Evolutionary conservation across 2,329 filamentous ascomycete species (phyloP).

Genomic region (Ophiocordyceps australis): DNA sequence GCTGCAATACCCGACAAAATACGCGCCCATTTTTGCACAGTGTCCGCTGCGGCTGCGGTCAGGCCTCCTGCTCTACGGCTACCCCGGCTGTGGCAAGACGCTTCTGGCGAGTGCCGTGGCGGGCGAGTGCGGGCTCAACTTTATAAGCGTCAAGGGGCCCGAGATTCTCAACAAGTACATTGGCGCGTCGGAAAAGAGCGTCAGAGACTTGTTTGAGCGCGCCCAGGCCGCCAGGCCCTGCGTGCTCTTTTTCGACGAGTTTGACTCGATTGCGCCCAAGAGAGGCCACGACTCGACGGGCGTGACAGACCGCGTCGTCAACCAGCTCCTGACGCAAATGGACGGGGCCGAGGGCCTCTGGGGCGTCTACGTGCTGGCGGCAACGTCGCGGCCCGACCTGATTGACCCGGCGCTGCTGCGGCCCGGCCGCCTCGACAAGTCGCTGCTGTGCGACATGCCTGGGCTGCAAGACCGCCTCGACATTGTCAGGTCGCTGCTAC

Average conservation of each 20-base stretch:
- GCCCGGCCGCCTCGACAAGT: constrained; percentile 87
- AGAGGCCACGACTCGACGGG: constrained; percentile 92
- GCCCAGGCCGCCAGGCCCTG: constrained; percentile 83
- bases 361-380: constrained; percentile 90
- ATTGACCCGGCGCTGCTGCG: constrained; percentile 88
- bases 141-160: constrained; percentile 94
- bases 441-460: constrained; percentile 79
- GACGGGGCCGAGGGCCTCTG: constrained; percentile 90
- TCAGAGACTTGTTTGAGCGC: constrained; percentile 86
- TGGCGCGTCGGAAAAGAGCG: constrained; percentile 88
- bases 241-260: constrained; percentile 96
- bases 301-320: constrained; percentile 96
- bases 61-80: constrained; percentile 83
- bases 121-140: constrained; percentile 92
- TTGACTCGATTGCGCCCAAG: constrained; percentile 94
- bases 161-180: constrained; percentile 99
- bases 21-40: constrained; percentile 91
- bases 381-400: constrained; percentile 80
- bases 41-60: constrained; percentile 90
- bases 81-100: constrained; percentile 91
- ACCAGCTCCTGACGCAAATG: constrained; percentile 97
- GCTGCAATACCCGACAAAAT: constrained; percentile 90
- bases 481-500: constrained; percentile 70
- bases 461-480: constrained; percentile 64
- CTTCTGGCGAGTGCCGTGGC: constrained; percentile 92